Conservation (phyloP, 1,139 yeast species). For the Blastobotrys capitulatus region DNA sequence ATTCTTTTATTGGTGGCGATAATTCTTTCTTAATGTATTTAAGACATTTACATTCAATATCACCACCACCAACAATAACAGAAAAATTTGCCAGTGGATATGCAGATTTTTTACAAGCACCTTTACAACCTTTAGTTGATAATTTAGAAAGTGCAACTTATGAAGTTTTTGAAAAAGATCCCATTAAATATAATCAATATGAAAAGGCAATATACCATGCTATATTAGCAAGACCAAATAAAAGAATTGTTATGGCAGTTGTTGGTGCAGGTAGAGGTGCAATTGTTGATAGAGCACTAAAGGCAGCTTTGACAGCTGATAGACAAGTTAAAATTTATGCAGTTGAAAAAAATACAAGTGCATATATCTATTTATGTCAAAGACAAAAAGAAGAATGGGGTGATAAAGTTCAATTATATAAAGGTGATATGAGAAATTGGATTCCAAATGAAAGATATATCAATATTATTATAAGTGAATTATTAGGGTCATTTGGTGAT, state of each 20-base stretch:
- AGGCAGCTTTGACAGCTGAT: constrained; percentile 38
- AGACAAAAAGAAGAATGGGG: constrained; percentile 30
- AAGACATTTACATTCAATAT: constrained; percentile 42
- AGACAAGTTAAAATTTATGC: constrained; percentile 42
- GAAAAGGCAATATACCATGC: constrained; percentile 62
- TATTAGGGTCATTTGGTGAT: constrained; percentile 87
- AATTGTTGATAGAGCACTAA: constrained; percentile 49
- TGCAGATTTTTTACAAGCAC: constrained; percentile 45
- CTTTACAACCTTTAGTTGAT: constrained; percentile 64
- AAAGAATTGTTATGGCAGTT: constrained; percentile 43
- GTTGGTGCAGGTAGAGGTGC: constrained; percentile 92
- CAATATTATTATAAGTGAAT: constrained; percentile 68
- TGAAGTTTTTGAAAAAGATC: constrained; percentile 63
- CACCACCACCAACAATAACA: constrained; percentile 31
- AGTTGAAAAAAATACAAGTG: constrained; percentile 68
- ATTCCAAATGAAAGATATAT: constrained; percentile 30
- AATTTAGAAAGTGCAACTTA: constrained; percentile 57
- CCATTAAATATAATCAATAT: constrained; percentile 60
- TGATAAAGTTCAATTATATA: constrained; percentile 42
- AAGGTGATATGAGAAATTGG: constrained; percentile 55
- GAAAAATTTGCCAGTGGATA: constrained; percentile 36
- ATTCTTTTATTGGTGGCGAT: constrained; percentile 39
- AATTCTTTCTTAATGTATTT: constrained; percentile 47
- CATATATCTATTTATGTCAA: constrained; percentile 39
- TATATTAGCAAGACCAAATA: constrained; percentile 35